Evolutionary conservation across 202 grass and related monocot genomes (phyloP), one percentile per base, ranked within the genome.

Genomic region (Zizania palustris): DNA sequence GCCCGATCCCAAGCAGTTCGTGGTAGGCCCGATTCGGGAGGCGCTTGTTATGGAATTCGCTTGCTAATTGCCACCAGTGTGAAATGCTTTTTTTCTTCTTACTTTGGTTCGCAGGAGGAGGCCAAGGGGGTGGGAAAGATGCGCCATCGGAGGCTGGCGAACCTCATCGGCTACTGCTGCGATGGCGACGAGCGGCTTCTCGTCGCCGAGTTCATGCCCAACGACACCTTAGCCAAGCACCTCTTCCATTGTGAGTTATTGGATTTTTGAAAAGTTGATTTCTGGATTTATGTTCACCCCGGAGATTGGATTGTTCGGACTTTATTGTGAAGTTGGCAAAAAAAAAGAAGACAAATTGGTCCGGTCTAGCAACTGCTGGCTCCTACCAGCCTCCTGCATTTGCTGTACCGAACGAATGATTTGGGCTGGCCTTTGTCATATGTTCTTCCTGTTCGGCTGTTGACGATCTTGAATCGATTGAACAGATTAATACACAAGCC

Each of bases 1-100:
- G 94, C 94, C 94, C 56, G 94, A 97, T 55, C 72, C 94, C 61
- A 97, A 97, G 87, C 94, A 97, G 85, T 97, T 97, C 80, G 91
- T 87, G 76, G 94, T 97, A 77, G 62, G 88, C 19, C 74, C n/a
- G 50, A 8, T 53, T 56, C 12, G 11, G 35, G 5, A 18, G 15
- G 33, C 13, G 15, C 49, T 56, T 40, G 4, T 64, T 45, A 18
- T 60, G 18, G 11, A 75, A 56, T 65, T 82, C 28, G 73, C 48
- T 71, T 5, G 45, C 63, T 48, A 12, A 28, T 28, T 28, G 28
- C 48, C n/a, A 7, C 20, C n/a, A 9, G 51, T 54, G 6, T 3
- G 51, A 72, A 53, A n/a, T 3, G 40, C 13, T 14, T 18, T 36
- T 46, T 64, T 83, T 42, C 46, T 45, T 6, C 56, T 68, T 36